Evolutionary conservation across 148 eudicot genomes (phyloP).

Genomic region (Arctostaphylos glauca): DNA sequence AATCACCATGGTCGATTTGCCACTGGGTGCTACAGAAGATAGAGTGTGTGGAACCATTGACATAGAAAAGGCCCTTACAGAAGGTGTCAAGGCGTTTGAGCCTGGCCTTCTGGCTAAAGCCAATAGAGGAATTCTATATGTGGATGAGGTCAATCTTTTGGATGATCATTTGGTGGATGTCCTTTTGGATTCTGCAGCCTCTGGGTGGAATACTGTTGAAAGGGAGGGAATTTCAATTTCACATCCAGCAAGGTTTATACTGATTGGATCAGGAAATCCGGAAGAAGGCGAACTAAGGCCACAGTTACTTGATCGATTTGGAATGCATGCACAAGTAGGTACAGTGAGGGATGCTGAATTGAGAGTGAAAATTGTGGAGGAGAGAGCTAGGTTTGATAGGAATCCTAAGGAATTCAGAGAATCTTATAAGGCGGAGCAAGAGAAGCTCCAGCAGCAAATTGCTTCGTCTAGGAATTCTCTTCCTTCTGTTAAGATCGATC

Average conservation of each 20-base stretch:
- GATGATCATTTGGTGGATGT: slow-evolving; percentile 93
- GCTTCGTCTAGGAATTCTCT: slow-evolving; percentile 55
- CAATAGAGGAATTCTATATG: slow-evolving; percentile 80
- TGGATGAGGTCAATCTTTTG: slow-evolving; percentile 86
- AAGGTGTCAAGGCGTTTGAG: slow-evolving; percentile 96
- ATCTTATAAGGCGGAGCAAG: slow-evolving; percentile 67
- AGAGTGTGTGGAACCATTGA: slow-evolving; percentile 96
- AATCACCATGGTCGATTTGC: slow-evolving; percentile 95
- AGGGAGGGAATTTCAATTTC: slow-evolving; percentile 96
- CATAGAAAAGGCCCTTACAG: slow-evolving; percentile 90
- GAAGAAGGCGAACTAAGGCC: slow-evolving; percentile 95
- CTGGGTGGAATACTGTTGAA: slow-evolving; percentile 95
- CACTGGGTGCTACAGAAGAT: slow-evolving; percentile 94
- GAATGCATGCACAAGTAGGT: slow-evolving; percentile 98
- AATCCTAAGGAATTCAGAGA: slow-evolving; percentile 80
- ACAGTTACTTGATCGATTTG: slow-evolving; percentile 84
- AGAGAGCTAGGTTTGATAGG: slow-evolving; percentile 71
- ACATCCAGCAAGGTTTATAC: slow-evolving; percentile 87
- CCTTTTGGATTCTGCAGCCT: slow-evolving; percentile 93
- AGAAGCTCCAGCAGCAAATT: slow-evolving; percentile 73
- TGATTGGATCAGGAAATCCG: slow-evolving; percentile 87
- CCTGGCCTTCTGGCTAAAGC: slow-evolving; percentile 99
- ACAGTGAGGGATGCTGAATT: slow-evolving; percentile 92
- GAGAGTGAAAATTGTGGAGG: slow-evolving; percentile 94
- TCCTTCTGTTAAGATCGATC: slow-evolving; percentile 69